These are phyloP conservation scores for Seiridium cupressi DNA, from an alignment of 2,329 filamentous ascomycete species.

Conservation along the genomic window DNA sequence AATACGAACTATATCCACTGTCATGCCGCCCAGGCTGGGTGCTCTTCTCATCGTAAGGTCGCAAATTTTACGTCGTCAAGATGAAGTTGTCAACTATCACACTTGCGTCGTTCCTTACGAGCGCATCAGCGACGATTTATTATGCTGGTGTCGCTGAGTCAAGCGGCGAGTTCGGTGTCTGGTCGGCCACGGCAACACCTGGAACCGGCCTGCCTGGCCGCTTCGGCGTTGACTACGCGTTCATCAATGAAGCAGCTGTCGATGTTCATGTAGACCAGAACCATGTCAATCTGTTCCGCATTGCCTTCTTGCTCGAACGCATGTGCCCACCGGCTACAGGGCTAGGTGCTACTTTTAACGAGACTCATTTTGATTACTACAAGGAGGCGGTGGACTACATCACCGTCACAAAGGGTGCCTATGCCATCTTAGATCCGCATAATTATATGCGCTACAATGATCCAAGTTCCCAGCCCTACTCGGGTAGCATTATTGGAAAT, in stretches of 20 bases:
- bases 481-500: conserved; percentile 48
- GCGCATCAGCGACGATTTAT: conserved; percentile 40
- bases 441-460: conserved; percentile 56
- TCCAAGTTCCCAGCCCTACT: conserved; percentile 44
- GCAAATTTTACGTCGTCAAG: not conserved
- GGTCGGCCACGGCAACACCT: conserved; percentile 29
- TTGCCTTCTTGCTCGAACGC: conserved; percentile 49
- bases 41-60: not conserved
- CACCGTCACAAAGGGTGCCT: conserved; percentile 42
- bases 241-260: conserved; percentile 43
- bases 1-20: not conserved
- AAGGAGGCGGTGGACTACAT: conserved; percentile 48
- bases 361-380: conserved; percentile 45
- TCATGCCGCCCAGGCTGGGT: not conserved
- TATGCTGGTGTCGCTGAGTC: conserved; percentile 47
- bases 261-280: conserved; percentile 45
- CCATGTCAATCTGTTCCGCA: conserved; percentile 46
- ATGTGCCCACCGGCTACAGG: conserved; percentile 46
- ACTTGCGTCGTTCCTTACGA: conserved; percentile 12
- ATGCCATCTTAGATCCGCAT: conserved; percentile 49
- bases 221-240: conserved; percentile 48
- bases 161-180: conserved; percentile 45
- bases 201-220: conserved; percentile 46
- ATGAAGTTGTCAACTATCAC: conserved; percentile 20
- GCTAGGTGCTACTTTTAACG: conserved; percentile 46